Percentiles rank a stretch among this genome's conserved stretches.
These are phyloP conservation scores for Neofusicoccum umdonicola DNA, from an alignment of 2,329 filamentous ascomycete species.

Conservation along the genomic window DNA sequence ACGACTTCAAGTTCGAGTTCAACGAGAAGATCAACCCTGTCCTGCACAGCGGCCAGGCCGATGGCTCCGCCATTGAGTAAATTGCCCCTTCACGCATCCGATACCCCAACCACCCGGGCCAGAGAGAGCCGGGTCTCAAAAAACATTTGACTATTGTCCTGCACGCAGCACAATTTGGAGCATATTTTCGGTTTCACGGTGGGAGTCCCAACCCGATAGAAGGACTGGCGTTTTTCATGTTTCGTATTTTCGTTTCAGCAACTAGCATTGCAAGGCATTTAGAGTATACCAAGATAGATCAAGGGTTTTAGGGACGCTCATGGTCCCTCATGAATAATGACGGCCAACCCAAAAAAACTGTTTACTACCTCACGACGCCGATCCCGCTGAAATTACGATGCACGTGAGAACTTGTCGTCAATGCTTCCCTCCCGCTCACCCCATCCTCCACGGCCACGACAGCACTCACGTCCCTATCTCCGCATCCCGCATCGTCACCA, in stretches of 20 bases:
- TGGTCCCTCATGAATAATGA: slow-evolving; percentile 1
- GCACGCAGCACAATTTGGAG: neutral
- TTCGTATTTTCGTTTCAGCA: neutral
- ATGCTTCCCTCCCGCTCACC: neutral
- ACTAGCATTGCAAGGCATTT: neutral
- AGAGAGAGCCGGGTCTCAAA: neutral
- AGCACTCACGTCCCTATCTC: neutral
- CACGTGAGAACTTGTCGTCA: neutral
- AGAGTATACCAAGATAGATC: slow-evolving; percentile 13
- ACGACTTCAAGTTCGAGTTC: slow-evolving; percentile 72
- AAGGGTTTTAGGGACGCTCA: neutral
- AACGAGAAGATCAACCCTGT: slow-evolving; percentile 70
- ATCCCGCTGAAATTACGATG: neutral
- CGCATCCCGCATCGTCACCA: neutral
- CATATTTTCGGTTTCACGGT: neutral
- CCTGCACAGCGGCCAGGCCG: slow-evolving; percentile 46
- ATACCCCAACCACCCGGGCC: neutral
- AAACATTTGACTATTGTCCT: neutral
- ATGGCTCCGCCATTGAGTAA: slow-evolving; percentile 57
- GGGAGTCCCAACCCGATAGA: neutral
- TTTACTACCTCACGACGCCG: neutral
- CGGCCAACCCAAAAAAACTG: neutral
- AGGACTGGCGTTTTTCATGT: neutral
- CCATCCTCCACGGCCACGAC: neutral
- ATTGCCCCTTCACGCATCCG: neutral